Percentiles rank a stretch among this genome's conserved stretches.
Evolutionary conservation across 1,139 yeast genomes (phyloP).

Genomic region (Yamadazyma atlantica): DNA sequence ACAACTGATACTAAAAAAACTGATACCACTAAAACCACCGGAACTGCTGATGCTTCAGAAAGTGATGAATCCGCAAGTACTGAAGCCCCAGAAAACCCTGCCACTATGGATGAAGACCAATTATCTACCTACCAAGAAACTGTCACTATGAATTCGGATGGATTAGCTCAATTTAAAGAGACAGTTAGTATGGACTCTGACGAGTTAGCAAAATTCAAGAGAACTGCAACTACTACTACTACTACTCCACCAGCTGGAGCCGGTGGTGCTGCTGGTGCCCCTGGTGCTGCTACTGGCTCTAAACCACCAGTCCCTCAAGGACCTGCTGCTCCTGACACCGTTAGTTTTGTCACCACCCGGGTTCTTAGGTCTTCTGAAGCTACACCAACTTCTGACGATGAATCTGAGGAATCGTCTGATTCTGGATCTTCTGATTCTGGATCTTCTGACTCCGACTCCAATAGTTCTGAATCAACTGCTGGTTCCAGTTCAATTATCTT

Average conservation of each 20-base stretch:
- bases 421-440: conserved; percentile 3
- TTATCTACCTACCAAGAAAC: conserved; percentile 10
- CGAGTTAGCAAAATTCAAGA: conserved; percentile 10
- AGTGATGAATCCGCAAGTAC: no score
- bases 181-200: conserved; percentile 14
- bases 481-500: conserved; percentile 5
- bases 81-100: conserved; percentile 9
- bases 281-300: conserved; percentile 8
- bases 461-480: conserved; percentile 5
- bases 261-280: conserved; percentile 7
- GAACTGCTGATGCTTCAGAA: conserved; percentile 10
- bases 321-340: conserved; percentile 15
- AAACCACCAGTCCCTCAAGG: conserved; percentile 10
- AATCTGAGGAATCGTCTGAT: conserved; percentile 1
- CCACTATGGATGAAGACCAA: conserved; percentile 9
- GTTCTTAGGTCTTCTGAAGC: conserved; percentile 13
- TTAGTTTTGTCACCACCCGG: conserved; percentile 20
- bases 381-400: conserved; percentile 3
- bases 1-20: conserved; percentile 5
- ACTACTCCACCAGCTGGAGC: conserved; percentile 10
- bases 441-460: conserved; percentile 3
- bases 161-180: conserved; percentile 10
- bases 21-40: conserved; percentile 7
- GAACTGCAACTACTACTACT: conserved; percentile 14
- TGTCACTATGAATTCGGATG: conserved; percentile 14